Evolutionary conservation across 2,329 filamentous ascomycete species (phyloP).

Genomic region (Trichophyton schoenleinii): DNA sequence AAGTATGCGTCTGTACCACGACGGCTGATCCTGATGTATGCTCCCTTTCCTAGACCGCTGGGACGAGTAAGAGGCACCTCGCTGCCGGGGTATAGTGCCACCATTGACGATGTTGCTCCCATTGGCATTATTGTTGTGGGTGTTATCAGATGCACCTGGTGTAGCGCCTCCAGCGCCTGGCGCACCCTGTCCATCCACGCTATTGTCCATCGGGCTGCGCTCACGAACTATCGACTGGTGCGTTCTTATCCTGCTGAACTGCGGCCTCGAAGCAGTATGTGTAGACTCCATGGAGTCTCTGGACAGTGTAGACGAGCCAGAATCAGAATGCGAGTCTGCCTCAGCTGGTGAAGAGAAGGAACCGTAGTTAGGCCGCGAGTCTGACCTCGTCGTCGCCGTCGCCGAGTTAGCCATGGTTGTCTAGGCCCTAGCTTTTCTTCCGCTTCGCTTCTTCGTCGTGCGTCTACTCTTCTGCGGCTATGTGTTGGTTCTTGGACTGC

Average conservation of each 20-base stretch:
- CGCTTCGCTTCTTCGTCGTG: not conserved
- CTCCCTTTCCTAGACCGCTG: not conserved
- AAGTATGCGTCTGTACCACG: not conserved
- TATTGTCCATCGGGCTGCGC: not conserved
- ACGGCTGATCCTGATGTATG: not conserved
- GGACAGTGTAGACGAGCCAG: not conserved
- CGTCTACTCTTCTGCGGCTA: not conserved
- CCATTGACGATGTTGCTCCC: not conserved
- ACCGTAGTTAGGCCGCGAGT: not conserved
- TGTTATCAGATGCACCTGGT: not conserved
- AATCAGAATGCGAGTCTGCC: not conserved
- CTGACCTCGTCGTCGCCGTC: not conserved
- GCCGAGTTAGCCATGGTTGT: not conserved
- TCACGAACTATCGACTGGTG: not conserved
- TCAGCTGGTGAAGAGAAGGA: not conserved
- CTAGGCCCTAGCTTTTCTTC: not conserved
- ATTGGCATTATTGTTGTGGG: not conserved
- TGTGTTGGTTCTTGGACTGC: not conserved
- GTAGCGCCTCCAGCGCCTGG: not conserved
- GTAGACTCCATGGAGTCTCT: not conserved
- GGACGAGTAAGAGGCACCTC: not conserved
- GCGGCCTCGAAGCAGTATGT: not conserved
- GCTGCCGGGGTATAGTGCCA: not conserved
- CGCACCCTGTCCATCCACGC: not conserved
- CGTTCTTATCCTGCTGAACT: slow-evolving; percentile 3